phyloP scores from a whole-genome alignment of 805 yeast species.

The Blastobotrys attinorum region DNA sequence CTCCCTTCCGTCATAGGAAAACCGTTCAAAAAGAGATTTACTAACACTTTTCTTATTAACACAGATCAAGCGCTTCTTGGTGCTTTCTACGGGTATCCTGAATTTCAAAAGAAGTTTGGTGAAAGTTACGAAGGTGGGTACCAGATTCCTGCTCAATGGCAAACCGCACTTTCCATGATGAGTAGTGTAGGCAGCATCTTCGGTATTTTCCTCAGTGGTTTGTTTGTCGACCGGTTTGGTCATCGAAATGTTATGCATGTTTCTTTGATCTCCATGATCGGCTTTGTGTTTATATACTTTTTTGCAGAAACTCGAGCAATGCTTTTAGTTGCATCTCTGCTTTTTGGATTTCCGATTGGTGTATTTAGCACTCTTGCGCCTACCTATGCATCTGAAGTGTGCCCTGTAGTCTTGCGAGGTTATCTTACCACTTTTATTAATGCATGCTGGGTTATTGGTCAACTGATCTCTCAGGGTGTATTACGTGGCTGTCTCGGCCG shows the following conservation, averaged over 20 bases:
- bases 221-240: slow-evolving; percentile 38
- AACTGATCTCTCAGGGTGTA: slow-evolving; percentile 46
- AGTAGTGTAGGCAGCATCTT: slow-evolving; percentile 34
- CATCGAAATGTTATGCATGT: slow-evolving; percentile 35
- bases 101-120: slow-evolving; percentile 32
- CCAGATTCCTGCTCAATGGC: slow-evolving; percentile 19
- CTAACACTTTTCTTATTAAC: too few relatives aligned
- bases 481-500: slow-evolving; percentile 28
- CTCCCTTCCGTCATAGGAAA: too few relatives aligned
- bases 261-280: slow-evolving; percentile 29
- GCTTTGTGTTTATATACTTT: slow-evolving; percentile 38
- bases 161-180: slow-evolving; percentile 18
- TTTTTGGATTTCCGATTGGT: slow-evolving; percentile 43
- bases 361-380: slow-evolving; percentile 42
- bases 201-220: slow-evolving; percentile 40
- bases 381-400: slow-evolving; percentile 47
- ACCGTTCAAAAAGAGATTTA: too few relatives aligned
- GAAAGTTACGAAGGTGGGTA: slow-evolving; percentile 6
- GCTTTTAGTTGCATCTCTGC: slow-evolving; percentile 31
- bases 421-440: slow-evolving; percentile 44
- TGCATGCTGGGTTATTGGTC: slow-evolving; percentile 52
- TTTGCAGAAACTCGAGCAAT: slow-evolving; percentile 33
- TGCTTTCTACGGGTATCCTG: slow-evolving; percentile 38
- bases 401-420: slow-evolving; percentile 42
- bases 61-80: slow-evolving; percentile 32